Evolutionary conservation across 2,329 filamentous ascomycete species (phyloP), one percentile per base, ranked within the genome.

Genomic region (Clarireedia homoeocarpa): DNA sequence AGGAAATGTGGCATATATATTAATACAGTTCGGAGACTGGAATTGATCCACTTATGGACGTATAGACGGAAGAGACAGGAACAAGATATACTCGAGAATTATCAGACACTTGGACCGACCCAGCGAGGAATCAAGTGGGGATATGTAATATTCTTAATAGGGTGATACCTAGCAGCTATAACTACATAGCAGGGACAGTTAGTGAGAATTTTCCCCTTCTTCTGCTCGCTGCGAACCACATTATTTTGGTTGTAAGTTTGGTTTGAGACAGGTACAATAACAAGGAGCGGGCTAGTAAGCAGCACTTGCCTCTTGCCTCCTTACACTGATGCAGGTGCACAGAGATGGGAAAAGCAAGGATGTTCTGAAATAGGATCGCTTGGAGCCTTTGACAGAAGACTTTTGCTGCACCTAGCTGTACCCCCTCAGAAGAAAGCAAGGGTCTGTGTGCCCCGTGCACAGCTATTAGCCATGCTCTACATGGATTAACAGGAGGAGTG

Each of bases 291-390:
- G 36, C 20, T 34, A 51, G 26, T 34, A 51, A 44, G 53, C 47
- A 15, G 38, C 17, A 44, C 3, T 17, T 45, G 26, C 40, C 26
- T 44, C 27, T 54, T 54, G 17, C 46, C 38, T 49, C 45, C 20
- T 49, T 54, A 39, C 51, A 54, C 23, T 48, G 30, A 26, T 39
- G 36, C 38, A 27, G 38, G 23, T 36, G 38, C 27, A 15, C 12
- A 46, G 46, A 40, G 27, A n/a, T 30, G 23, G 46, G 40, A 30
- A 55, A 44, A 51, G 51, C 53, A 55, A 51, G 53, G 53, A 39
- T 55, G 50, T 42, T 46, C 30, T 47, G 53, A 45, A 62, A 59
- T 62, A 61, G 62, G 62, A 63, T 61, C 61, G 62, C 62, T 61
- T 60, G 53, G 56, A 56, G 52, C 52, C 53, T 57, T 27, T 51